A percentile compares a stretch with the other conserved stretches of the same genome.
These are phyloP conservation scores for Chaetomium strumarium DNA, from an alignment of 2,329 filamentous ascomycete genomes.

Conservation along the genomic window DNA sequence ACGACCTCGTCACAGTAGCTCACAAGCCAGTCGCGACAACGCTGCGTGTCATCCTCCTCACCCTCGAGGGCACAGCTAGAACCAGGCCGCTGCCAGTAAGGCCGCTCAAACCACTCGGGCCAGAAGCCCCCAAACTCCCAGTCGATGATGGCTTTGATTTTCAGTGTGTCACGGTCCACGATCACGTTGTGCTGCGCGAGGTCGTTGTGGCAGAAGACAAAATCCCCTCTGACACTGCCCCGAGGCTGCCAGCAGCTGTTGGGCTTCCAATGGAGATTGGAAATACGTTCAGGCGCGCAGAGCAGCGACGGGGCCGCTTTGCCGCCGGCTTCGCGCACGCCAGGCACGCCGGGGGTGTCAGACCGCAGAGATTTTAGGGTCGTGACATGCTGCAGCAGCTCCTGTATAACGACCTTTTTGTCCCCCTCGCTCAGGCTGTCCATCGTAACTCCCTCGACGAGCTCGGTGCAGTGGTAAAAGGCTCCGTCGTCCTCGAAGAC, in stretches of 20 bases:
- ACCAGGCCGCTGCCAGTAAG: constrained; percentile 15
- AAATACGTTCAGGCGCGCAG: too few species aligned
- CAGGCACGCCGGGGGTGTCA: constrained; percentile 6
- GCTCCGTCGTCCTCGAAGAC: not conserved
- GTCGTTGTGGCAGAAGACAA: constrained; percentile 26
- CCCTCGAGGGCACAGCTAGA: not conserved
- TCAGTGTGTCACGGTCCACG: constrained; percentile 23
- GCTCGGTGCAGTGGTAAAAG: not conserved
- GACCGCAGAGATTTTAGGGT: constrained; percentile 8
- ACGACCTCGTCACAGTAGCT: too few species aligned
- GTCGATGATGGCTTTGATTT: constrained; percentile 25
- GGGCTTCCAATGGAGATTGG: too few species aligned
- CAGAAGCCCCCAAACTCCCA: constrained; percentile 27
- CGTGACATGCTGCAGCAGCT: constrained; percentile 2
- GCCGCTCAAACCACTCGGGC: constrained; percentile 26
- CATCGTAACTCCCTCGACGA: constrained; percentile 8
- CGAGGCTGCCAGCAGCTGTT: too few species aligned
- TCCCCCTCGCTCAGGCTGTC: not conserved
- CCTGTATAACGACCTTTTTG: constrained; percentile 4
- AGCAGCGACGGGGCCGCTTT: too few species aligned
- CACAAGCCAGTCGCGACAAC: too few species aligned
- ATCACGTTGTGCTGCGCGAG: constrained; percentile 22
- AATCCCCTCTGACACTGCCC: not conserved
- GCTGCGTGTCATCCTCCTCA: too few species aligned
- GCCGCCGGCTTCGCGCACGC: too few species aligned